Conservation (phyloP, 805 yeast species). For the Candida sakaeoensis region DNA sequence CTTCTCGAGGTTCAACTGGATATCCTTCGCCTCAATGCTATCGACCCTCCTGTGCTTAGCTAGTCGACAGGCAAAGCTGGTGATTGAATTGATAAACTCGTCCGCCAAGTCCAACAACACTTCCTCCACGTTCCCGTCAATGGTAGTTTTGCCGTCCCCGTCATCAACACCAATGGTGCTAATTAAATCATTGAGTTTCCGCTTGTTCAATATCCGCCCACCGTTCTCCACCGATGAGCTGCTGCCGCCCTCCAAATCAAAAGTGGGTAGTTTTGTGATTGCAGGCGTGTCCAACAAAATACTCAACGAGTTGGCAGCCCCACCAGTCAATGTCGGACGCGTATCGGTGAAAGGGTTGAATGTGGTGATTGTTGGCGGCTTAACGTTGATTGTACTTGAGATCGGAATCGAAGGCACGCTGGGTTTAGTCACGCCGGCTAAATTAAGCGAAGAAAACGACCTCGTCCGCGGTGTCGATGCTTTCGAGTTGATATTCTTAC, state of each 20-base stretch:
- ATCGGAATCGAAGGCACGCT: slow-evolving; percentile 68
- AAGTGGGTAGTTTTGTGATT: slow-evolving; percentile 68
- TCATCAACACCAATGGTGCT: slow-evolving; percentile 78
- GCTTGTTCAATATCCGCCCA: slow-evolving; percentile 78
- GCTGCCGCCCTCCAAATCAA: slow-evolving; percentile 50
- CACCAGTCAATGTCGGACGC: slow-evolving; percentile 82
- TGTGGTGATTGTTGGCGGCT: slow-evolving; percentile 61
- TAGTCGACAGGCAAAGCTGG: slow-evolving; percentile 87
- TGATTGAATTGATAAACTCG: slow-evolving; percentile 87
- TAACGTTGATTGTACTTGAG: slow-evolving; percentile 62
- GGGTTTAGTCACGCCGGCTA: slow-evolving; percentile 45
- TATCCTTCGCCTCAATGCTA: slow-evolving; percentile 79
- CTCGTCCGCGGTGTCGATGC: slow-evolving; percentile 10
- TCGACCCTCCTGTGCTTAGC: slow-evolving; percentile 94
- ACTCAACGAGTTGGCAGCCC: slow-evolving; percentile 71
- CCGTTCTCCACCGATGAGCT: slow-evolving; percentile 40
- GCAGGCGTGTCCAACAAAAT: slow-evolving; percentile 70
- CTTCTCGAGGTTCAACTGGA: slow-evolving; percentile 85
- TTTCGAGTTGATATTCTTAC: slow-evolving; percentile 3
- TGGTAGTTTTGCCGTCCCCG: slow-evolving; percentile 85
- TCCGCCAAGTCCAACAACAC: slow-evolving; percentile 88
- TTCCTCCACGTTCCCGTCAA: slow-evolving; percentile 96
- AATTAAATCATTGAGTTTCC: slow-evolving; percentile 86
- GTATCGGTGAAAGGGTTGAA: slow-evolving; percentile 50
- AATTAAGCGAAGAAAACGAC: slow-evolving; percentile 22